Conservation (phyloP, 257 asterid genomes). For the Ophiorrhiza pumila region DNA sequence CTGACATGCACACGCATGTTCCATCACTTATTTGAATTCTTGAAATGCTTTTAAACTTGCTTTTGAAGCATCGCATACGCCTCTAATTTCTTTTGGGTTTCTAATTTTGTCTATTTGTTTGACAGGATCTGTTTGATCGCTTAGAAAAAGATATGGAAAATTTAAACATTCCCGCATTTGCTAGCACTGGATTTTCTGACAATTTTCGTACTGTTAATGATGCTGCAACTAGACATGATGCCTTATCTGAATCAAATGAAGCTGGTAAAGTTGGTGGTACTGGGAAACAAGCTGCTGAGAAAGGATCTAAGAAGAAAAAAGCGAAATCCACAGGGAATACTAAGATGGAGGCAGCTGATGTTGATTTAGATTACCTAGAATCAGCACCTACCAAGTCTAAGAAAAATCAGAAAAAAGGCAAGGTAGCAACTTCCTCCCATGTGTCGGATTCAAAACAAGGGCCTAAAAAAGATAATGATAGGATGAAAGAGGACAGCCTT, state of each 20-base stretch:
- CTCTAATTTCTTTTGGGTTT: no score
- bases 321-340: constrained; percentile 68
- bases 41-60: no score
- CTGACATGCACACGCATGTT: not conserved
- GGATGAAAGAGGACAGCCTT: constrained; percentile 45
- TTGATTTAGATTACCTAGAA: constrained; percentile 54
- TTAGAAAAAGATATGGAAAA: constrained; percentile 75
- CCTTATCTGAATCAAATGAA: constrained; percentile 50
- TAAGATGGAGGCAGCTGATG: constrained; percentile 55
- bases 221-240: constrained; percentile 32
- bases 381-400: constrained; percentile 57
- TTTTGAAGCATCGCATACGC: no score
- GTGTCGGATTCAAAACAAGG: constrained; percentile 56
- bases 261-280: constrained; percentile 46
- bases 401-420: constrained; percentile 78
- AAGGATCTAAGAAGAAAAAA: constrained; percentile 80
- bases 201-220: constrained; percentile 40
- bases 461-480: constrained; percentile 59
- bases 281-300: constrained; percentile 59
- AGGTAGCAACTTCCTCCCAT: constrained; percentile 51
- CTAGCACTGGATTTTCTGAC: constrained; percentile 40
- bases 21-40: no score
- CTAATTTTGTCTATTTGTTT: constrained; percentile 19
- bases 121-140: constrained; percentile 67
- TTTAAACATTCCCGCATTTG: constrained; percentile 41